Evolutionary conservation across 108 stramenopile species (phyloP), one percentile per base, ranked within the genome.

Genomic region (Pseudonitzschia multiseries): DNA sequence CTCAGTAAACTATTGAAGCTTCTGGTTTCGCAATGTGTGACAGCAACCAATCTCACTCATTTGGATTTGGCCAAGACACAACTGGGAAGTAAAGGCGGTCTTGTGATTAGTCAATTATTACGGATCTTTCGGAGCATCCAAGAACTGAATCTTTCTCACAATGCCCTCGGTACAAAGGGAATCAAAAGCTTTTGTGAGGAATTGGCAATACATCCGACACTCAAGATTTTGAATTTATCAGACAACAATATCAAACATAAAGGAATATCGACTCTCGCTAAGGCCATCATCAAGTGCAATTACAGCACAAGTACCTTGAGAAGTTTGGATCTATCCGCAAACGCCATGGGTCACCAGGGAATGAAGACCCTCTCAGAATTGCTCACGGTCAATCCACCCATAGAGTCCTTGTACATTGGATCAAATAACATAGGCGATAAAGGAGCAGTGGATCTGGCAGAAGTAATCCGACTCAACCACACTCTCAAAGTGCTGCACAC

Each of bases 221-320:
- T 89, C 3, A 9, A 66, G 44, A 51, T 54, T 56, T 52, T 89
- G 56, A 81, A 90, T 69, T 65, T 90, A 54, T 79, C 81, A 27
- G 62, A 76, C 65, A 85, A 85, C 41, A 67, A 73, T 5, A 70
- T 85, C 51, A 70, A 62, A 33, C 43, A 28, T 14, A 46, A 20
- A 17, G 80, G 81, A 17, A 72, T 65, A 18, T 18, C 68, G 0
- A 12, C 69, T 2, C 32, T 85, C 33, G 84, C 72, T 22, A 33
- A 71, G 21, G 71, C 63, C 24, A 20, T 81, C 1, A 10, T 81
- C 1, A 10, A 62, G 24, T 57, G 24, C 15, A 36, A 75, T 4
- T 48, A 24, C 10, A 51, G 29, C 8, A 28, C 9, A 43, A 72
- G 71, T 33, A 69, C 68, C 17, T 1, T 76, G 8, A 62, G 54